Base-by-base conservation (phyloP, 257 asterid species). In the Schizonepeta tenuifolia region DNA sequence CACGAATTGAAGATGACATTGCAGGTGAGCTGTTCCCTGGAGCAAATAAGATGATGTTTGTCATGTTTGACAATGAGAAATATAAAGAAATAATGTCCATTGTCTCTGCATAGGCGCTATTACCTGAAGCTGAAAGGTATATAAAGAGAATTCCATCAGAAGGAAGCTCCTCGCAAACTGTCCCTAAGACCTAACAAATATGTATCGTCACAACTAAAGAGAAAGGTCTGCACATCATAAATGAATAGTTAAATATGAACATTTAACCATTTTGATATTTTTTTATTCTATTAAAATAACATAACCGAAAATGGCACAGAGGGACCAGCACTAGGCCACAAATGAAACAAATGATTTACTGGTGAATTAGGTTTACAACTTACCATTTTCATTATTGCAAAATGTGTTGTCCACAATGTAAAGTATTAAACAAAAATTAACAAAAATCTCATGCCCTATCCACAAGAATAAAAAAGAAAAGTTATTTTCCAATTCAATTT, bases 161-260 rank as follows among this genome's bases (percentile, higher is more conserved):
- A 68, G 95, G 88, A 83, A 95, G 96, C 87, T 95, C 98, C 87
- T 95, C 98, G 20, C 97, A 90, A 43, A 87, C 82, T 63, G 97
- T 88, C 70, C 97, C 95, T 82, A 95, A 76, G 65, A 95, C 97
- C 99, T 95, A 86, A 55, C 71, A 84, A 62, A 73, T 68, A 82
- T 58, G 71, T 36, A 74, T 58, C 38, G 66, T 72, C 73, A 77
- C 67, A 64, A 65, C 67, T 55, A 58, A 68, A 67, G 69, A 49
- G 50, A 72, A 60, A 63, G 71, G 66, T 51, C 38, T 46, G 71
- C 50, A 47, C 40, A 65, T 50, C 50, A 65, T n/a, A 69, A 44
- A 68, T 41, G 43, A 7, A 44, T 40, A 72, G 58, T 60, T 54
- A 64, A 65, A 68, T 20, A 59, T 44, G 57, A 14, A n/a, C n/a